Evolutionary conservation across 1,139 yeast species (phyloP).

Genomic region (Arxiozyma bovina): DNA sequence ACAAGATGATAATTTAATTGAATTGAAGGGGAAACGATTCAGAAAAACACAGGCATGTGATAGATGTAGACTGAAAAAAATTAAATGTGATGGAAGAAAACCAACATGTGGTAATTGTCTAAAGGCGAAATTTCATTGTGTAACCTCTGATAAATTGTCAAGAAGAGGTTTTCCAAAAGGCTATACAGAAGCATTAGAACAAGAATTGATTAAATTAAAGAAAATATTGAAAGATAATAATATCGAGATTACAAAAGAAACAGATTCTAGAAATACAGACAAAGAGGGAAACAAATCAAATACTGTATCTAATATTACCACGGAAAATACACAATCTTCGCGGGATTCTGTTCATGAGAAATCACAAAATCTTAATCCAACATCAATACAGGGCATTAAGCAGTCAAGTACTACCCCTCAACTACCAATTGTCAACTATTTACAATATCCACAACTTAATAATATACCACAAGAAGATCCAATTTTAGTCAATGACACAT

Average conservation of each 20-base stretch:
- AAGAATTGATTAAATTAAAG: slow-evolving; percentile 50
- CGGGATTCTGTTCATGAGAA: background rate
- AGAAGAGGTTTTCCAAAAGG: slow-evolving; percentile 70
- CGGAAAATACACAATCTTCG: background rate
- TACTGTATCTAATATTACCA: no score
- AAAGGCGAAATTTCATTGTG: slow-evolving; percentile 56
- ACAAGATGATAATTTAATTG: background rate
- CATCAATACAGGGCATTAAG: background rate
- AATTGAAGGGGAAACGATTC: slow-evolving; percentile 3
- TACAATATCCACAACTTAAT: background rate
- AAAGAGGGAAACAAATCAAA: background rate
- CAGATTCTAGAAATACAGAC: no score
- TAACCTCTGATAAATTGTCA: slow-evolving; percentile 62
- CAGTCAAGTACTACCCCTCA: background rate
- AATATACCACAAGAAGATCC: slow-evolving; percentile 5
- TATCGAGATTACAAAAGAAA: background rate
- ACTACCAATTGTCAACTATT: background rate
- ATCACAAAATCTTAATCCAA: no score
- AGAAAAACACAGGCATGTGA: slow-evolving; percentile 56
- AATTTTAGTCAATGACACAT: slow-evolving; percentile 25
- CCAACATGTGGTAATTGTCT: slow-evolving; percentile 61
- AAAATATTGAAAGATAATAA: slow-evolving; percentile 25
- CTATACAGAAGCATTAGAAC: slow-evolving; percentile 65
- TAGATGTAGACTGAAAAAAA: slow-evolving; percentile 66
- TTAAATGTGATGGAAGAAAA: slow-evolving; percentile 63